Percentiles rank a stretch among this genome's conserved stretches.
phyloP scores from a whole-genome alignment of 257 asterid genomes.

The Marsdenia floribunda region DNA sequence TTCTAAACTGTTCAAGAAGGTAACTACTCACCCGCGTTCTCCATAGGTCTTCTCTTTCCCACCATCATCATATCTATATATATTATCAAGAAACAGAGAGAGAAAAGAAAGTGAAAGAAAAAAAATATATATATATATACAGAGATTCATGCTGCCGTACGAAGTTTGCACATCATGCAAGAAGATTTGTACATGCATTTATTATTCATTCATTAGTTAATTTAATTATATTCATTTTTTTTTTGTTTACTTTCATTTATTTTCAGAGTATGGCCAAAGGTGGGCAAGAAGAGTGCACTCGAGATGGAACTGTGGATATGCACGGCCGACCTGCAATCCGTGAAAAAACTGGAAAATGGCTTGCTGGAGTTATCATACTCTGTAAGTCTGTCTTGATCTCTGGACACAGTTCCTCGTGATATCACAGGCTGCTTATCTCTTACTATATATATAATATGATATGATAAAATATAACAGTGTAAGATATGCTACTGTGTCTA shows the following conservation, averaged over 20 bases:
- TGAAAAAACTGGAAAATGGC: constrained; percentile 55
- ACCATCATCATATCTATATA: not conserved
- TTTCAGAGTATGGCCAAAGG: constrained; percentile 38
- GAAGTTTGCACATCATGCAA: constrained; percentile 11
- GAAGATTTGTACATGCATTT: not conserved
- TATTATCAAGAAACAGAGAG: not conserved
- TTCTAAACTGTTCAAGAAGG: constrained; percentile 51
- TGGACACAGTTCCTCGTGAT: constrained; percentile 9
- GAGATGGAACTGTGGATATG: constrained; percentile 77
- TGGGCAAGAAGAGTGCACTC: constrained; percentile 36
- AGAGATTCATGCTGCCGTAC: not conserved
- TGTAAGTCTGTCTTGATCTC: constrained; percentile 33
- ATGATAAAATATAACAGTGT: not conserved
- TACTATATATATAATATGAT: too few species aligned
- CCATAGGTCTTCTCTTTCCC: not conserved
- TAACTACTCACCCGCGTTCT: constrained; percentile 1
- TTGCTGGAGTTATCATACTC: constrained; percentile 64
- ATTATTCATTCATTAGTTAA: too few species aligned
- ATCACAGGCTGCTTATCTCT: constrained; percentile 23
- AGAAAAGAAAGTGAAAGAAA: not conserved
- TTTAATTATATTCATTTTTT: constrained; percentile 5
- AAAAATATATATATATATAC: not conserved
- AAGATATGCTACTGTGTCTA: constrained; percentile 21
- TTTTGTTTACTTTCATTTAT: too few species aligned
- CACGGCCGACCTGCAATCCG: constrained; percentile 64